These are phyloP conservation scores for Paramyrothecium roridum DNA, from an alignment of 2,329 filamentous ascomycete species.

Conservation along the genomic window DNA sequence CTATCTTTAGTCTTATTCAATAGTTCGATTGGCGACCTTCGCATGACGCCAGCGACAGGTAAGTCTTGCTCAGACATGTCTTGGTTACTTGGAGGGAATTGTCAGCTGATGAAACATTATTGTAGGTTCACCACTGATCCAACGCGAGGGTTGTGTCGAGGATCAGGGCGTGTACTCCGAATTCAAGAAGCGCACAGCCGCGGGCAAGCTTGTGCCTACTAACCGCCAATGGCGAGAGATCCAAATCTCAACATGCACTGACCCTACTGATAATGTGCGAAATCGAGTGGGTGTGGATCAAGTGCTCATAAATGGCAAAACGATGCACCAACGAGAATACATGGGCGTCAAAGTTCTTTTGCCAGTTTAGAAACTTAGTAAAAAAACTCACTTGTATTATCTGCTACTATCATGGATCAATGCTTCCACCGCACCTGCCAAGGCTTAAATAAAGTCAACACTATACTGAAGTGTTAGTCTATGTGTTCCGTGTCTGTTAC, in stretches of 20 bases:
- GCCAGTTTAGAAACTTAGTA: conserved; percentile 26
- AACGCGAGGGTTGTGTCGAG: conserved; percentile 36
- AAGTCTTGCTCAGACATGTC: neutral
- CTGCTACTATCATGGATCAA: neutral
- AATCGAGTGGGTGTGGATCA: conserved; percentile 39
- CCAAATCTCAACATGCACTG: conserved; percentile 39
- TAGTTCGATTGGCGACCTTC: conserved; percentile 38
- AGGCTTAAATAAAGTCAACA: too few relatives aligned
- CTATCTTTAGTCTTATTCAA: conserved; percentile 42
- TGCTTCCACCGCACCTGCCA: too few relatives aligned
- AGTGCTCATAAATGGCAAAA: conserved; percentile 37
- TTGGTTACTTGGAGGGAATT: too few relatives aligned
- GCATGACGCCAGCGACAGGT: conserved; percentile 33
- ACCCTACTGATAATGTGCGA: conserved; percentile 35
- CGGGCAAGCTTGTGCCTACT: conserved; percentile 38
- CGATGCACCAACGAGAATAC: conserved; percentile 43
- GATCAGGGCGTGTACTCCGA: conserved; percentile 42
- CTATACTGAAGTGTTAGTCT: too few relatives aligned
- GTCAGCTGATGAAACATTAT: neutral
- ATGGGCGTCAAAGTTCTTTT: conserved; percentile 43
- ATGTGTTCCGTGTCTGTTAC: too few relatives aligned
- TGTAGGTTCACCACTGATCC: conserved; percentile 23
- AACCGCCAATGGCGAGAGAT: conserved; percentile 47
- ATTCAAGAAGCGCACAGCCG: conserved; percentile 36
- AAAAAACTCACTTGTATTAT: neutral